These are phyloP conservation scores for Mucor circinelloides DNA, from an alignment of 371 early-diverging fungal species.

Conservation along the genomic window DNA sequence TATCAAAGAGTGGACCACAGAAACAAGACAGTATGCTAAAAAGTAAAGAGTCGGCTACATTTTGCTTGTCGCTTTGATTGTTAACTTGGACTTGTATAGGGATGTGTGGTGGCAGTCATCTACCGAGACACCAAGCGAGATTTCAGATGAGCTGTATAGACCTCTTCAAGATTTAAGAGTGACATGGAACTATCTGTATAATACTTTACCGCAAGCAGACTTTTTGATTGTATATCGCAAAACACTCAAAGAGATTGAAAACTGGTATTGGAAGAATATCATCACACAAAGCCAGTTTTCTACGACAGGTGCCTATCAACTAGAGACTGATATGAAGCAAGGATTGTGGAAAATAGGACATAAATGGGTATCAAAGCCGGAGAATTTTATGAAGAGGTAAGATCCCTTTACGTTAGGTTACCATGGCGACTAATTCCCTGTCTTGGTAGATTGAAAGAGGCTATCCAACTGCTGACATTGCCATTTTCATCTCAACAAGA, in stretches of 20 bases:
- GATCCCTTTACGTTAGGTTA: neutral
- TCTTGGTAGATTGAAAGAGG: slow-evolving; percentile 46
- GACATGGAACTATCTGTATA: slow-evolving; percentile 49
- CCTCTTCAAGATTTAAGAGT: slow-evolving; percentile 56
- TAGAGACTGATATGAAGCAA: slow-evolving; percentile 56
- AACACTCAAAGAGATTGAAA: slow-evolving; percentile 59
- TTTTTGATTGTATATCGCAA: slow-evolving; percentile 50
- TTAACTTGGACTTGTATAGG: slow-evolving; percentile 3
- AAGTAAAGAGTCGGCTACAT: slow-evolving; percentile 42
- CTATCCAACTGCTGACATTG: slow-evolving; percentile 41
- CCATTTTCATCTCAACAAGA: slow-evolving; percentile 28
- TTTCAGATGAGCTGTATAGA: slow-evolving; percentile 65
- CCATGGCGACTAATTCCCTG: neutral
- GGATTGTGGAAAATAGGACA: slow-evolving; percentile 62
- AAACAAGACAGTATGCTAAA: slow-evolving; percentile 59
- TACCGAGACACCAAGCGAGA: slow-evolving; percentile 25
- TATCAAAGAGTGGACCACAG: slow-evolving; percentile 60
- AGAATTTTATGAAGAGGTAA: slow-evolving; percentile 56
- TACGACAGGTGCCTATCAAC: slow-evolving; percentile 50
- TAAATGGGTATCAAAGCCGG: slow-evolving; percentile 56
- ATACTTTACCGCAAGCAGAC: slow-evolving; percentile 47
- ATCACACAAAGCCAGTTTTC: slow-evolving; percentile 64
- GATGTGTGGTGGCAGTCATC: slow-evolving; percentile 38
- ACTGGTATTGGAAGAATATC: slow-evolving; percentile 63
- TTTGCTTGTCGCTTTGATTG: too few relatives aligned